Conservation (phyloP, 139 green algal genomes). For the Picochlorum costavermella region DNA sequence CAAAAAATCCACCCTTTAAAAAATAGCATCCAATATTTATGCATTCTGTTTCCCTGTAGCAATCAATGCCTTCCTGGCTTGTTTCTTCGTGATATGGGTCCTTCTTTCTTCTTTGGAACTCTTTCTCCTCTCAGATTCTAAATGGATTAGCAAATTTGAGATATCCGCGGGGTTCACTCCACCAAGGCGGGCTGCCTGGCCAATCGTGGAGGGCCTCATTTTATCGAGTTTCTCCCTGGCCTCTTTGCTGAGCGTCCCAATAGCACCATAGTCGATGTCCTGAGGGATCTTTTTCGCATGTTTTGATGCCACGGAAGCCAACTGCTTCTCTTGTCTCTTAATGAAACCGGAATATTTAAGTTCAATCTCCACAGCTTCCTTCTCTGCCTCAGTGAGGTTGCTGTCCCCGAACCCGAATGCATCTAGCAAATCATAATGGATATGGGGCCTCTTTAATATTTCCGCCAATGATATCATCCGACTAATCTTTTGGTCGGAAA, state of each 20-base stretch:
- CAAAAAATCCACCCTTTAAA: background rate
- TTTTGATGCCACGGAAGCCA: conserved; percentile 52
- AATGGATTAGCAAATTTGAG: conserved; percentile 75
- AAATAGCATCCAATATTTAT: background rate
- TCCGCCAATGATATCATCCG: conserved; percentile 59
- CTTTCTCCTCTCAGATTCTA: conserved; percentile 55
- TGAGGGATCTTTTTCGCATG: conserved; percentile 46
- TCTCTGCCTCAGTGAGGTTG: conserved; percentile 42
- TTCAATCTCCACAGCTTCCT: conserved; percentile 85
- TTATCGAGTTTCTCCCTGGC: conserved; percentile 84
- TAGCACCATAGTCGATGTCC: conserved; percentile 67
- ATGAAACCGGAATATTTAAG: conserved; percentile 98
- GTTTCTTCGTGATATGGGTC: conserved; percentile 9
- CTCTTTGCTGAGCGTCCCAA: conserved; percentile 75
- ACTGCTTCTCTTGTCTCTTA: conserved; percentile 67
- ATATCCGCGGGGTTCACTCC: conserved; percentile 94
- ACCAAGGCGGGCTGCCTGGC: conserved; percentile 81
- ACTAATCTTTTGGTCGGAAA: conserved; percentile 52
- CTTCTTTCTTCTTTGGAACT: conserved; percentile 17
- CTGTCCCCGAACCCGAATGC: conserved; percentile 28
- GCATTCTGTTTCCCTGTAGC: background rate
- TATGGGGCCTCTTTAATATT: conserved; percentile 76
- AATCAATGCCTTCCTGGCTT: background rate
- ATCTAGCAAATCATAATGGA: conserved; percentile 75
- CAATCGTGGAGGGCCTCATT: conserved; percentile 72